phyloP scores from a whole-genome alignment of 2,329 filamentous ascomycete species.

The Didymosphaeria variabile region DNA sequence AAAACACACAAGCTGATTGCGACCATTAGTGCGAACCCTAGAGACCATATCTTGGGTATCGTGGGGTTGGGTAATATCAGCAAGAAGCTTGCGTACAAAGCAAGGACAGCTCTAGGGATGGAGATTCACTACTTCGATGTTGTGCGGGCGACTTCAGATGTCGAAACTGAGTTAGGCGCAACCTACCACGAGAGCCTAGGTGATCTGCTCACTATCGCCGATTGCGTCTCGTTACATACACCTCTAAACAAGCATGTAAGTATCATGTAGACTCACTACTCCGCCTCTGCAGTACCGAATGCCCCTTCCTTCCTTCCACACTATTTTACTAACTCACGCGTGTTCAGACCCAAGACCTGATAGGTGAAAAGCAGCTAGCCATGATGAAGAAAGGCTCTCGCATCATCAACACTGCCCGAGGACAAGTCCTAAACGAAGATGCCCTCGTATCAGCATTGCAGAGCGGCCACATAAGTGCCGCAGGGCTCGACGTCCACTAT shows the following conservation, averaged over 20 bases:
- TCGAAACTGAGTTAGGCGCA: slow-evolving; percentile 28
- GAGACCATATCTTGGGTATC: slow-evolving; percentile 40
- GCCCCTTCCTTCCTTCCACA: no score
- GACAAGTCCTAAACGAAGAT: slow-evolving; percentile 46
- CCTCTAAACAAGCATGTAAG: slow-evolving; percentile 34
- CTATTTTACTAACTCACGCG: no score
- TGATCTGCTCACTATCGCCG: slow-evolving; percentile 34
- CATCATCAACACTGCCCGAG: slow-evolving; percentile 49
- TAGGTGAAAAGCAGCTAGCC: slow-evolving; percentile 22
- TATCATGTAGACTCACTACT: no score
- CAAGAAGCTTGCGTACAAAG: slow-evolving; percentile 38
- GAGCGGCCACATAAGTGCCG: slow-evolving; percentile 42
- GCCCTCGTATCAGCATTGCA: slow-evolving; percentile 47
- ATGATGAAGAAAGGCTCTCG: slow-evolving; percentile 36
- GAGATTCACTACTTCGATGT: slow-evolving; percentile 44
- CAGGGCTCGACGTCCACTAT: slow-evolving; percentile 49
- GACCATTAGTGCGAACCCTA: slow-evolving; percentile 51
- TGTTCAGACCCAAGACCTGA: slow-evolving; percentile 8
- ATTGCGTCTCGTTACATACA: slow-evolving; percentile 46
- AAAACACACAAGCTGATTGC: slow-evolving; percentile 70
- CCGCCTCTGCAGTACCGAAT: no score
- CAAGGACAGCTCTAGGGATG: slow-evolving; percentile 44
- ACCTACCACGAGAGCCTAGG: slow-evolving; percentile 39
- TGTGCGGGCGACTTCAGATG: slow-evolving; percentile 21
- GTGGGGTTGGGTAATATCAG: slow-evolving; percentile 51